phyloP scores from a whole-genome alignment of 208 protist species.

The Leptomonas pyrrhocoris region DNA sequence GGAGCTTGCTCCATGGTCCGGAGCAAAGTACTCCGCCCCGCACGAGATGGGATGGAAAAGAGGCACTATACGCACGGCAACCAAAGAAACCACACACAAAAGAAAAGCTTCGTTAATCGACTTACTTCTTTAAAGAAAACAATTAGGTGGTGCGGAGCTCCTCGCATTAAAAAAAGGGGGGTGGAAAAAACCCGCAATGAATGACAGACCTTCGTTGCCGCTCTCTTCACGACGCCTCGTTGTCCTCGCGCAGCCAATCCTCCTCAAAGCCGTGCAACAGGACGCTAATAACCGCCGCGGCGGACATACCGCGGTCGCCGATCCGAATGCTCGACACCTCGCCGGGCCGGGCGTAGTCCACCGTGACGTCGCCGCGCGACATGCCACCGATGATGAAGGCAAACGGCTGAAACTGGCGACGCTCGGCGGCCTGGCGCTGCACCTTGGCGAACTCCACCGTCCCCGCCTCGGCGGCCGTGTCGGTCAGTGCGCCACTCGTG shows the following conservation, averaged over 20 bases:
- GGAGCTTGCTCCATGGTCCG: no score
- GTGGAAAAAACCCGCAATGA: not conserved
- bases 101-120: no score
- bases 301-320: slow-evolving; percentile 81
- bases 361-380: slow-evolving; percentile 81
- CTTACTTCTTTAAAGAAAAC: no score
- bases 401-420: slow-evolving; percentile 71
- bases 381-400: slow-evolving; percentile 89
- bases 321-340: slow-evolving; percentile 73
- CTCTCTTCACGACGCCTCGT: slow-evolving; percentile 41
- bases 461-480: slow-evolving; percentile 35
- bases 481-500: slow-evolving; percentile 19
- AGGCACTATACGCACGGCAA: no score
- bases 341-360: slow-evolving; percentile 63
- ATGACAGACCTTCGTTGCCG: not conserved
- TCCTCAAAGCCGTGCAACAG: slow-evolving; percentile 87
- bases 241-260: slow-evolving; percentile 84
- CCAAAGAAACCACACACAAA: no score
- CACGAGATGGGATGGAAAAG: no score
- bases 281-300: slow-evolving; percentile 70
- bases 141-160: no score
- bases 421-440: slow-evolving; percentile 45
- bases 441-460: slow-evolving; percentile 42
- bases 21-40: no score
- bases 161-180: slow-evolving; percentile 12